These are phyloP conservation scores for Begonia peltatifolia DNA, from an alignment of 306 rosid genomes.

Conservation along the genomic window DNA sequence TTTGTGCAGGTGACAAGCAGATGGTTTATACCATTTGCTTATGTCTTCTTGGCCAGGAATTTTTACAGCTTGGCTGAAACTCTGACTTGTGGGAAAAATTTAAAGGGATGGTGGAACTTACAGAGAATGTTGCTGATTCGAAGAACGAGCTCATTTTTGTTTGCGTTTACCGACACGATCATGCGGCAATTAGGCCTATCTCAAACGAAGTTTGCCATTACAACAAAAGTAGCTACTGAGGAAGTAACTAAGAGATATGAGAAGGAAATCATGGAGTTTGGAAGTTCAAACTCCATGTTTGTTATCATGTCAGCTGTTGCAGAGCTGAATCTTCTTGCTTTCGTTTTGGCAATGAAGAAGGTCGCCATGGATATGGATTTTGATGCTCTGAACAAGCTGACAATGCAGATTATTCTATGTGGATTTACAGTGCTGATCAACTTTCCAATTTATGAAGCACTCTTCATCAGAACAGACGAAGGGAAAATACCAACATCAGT, in stretches of 20 bases:
- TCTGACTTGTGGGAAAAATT: slow-evolving; percentile 22
- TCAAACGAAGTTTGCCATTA: slow-evolving; percentile 29
- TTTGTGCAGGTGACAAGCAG: slow-evolving; percentile 27
- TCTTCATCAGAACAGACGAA: slow-evolving; percentile 39
- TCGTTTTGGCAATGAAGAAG: slow-evolving; percentile 23
- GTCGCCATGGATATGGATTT: slow-evolving; percentile 10
- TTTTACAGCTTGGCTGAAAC: slow-evolving; percentile 30
- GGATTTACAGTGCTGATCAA: slow-evolving; percentile 22
- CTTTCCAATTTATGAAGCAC: slow-evolving; percentile 35
- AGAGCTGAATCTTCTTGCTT: slow-evolving; percentile 30
- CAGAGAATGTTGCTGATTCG: slow-evolving; percentile 36
- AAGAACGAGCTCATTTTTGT: slow-evolving; percentile 38
- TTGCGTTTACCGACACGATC: slow-evolving; percentile 35
- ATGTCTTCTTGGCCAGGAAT: slow-evolving; percentile 31
- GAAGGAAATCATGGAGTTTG: slow-evolving; percentile 47
- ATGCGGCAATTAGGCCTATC: slow-evolving; percentile 29
- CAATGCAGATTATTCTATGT: slow-evolving; percentile 18
- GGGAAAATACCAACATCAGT: slow-evolving; percentile 33
- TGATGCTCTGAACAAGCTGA: slow-evolving; percentile 12
- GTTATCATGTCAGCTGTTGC: slow-evolving; percentile 38
- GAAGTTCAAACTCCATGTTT: slow-evolving; percentile 30
- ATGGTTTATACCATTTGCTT: slow-evolving; percentile 56
- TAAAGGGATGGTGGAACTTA: slow-evolving; percentile 54
- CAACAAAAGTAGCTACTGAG: slow-evolving; percentile 30
- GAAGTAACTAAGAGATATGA: slow-evolving; percentile 35